Evolutionary conservation across 495 filamentous ascomycete species (phyloP).

Genomic region (Hamigera avellanea): DNA sequence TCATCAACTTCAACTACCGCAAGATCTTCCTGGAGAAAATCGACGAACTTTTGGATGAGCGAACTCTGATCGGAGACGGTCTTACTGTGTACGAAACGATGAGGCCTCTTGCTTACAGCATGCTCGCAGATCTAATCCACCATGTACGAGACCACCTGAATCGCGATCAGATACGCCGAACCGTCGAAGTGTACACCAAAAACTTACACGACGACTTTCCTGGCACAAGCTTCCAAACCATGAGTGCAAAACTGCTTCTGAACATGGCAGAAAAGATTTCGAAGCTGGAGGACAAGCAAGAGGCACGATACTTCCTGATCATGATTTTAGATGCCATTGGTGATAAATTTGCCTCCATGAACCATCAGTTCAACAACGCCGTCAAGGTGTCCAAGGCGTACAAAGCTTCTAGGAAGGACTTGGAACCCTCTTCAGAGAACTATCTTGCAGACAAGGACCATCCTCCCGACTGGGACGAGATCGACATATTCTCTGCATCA

Average conservation of each 20-base stretch:
- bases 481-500: conserved; percentile 91
- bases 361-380: conserved; percentile 85
- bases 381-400: conserved; percentile 79
- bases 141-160: conserved; percentile 80
- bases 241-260: conserved; percentile 93
- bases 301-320: conserved; percentile 89
- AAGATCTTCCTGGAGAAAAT: conserved; percentile 93
- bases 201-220: conserved; percentile 94
- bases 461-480: conserved; percentile 90
- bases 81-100: conserved; percentile 94
- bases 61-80: conserved; percentile 89
- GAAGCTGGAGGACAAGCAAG: conserved; percentile 76
- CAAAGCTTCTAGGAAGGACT: conserved; percentile 50
- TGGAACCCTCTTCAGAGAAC: conserved; percentile 50
- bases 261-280: conserved; percentile 98
- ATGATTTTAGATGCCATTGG: conserved; percentile 97
- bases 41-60: conserved; percentile 86
- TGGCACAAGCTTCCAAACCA: conserved; percentile 97
- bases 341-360: conserved; percentile 98
- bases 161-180: conserved; percentile 82
- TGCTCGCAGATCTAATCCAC: conserved; percentile 96
- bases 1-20: conserved; percentile 97
- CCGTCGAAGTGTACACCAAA: conserved; percentile 92
- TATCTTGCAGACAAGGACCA: conserved; percentile 71
- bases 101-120: conserved; percentile 92